Evolutionary conservation across 441 rosid genomes (phyloP).

Genomic region (Metrosideros polymorpha): DNA sequence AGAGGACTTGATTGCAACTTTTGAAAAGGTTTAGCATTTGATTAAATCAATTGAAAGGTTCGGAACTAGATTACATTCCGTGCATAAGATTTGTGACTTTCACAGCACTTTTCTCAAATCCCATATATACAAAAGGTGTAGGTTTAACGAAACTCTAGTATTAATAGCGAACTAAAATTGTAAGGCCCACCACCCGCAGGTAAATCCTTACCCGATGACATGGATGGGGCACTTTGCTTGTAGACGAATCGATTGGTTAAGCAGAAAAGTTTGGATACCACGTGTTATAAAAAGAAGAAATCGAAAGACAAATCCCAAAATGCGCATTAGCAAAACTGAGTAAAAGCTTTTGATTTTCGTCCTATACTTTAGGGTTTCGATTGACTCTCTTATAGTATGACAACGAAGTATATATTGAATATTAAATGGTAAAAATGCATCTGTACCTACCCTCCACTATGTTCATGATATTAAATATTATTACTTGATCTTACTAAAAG

Average conservation of each 20-base stretch:
- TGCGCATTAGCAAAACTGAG: not conserved
- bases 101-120: not conserved
- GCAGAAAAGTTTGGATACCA: not conserved
- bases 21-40: not conserved
- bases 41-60: not conserved
- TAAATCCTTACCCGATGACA: not conserved
- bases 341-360: not conserved
- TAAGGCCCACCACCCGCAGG: not conserved
- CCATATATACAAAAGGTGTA: too few relatives aligned
- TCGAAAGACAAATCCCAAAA: not conserved
- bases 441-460: not conserved
- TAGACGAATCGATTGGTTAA: not conserved
- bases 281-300: not conserved
- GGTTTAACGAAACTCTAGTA: not conserved
- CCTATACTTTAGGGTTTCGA: not conserved
- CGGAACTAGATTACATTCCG: not conserved
- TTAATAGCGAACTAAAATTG: not conserved
- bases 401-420: not conserved
- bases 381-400: not conserved
- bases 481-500: not conserved
- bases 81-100: not conserved
- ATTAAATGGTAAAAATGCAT: not conserved
- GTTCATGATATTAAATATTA: not conserved
- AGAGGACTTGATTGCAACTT: not conserved
- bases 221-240: not conserved